Evolutionary conservation across 2,329 filamentous ascomycete genomes (phyloP).

Genomic region (Didymella arachidicola): DNA sequence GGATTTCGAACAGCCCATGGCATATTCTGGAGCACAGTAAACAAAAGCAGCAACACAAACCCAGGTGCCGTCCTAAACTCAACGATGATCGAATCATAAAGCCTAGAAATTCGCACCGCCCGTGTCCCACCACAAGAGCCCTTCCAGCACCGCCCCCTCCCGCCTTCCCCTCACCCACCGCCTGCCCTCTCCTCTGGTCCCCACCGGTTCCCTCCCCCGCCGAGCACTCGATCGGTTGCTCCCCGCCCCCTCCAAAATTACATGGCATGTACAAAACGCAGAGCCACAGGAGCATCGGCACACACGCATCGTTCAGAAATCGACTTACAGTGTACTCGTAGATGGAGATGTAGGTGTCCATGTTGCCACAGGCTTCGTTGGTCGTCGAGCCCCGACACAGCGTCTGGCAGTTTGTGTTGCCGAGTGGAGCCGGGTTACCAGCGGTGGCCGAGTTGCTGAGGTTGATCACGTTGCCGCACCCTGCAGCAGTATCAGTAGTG

Average conservation of each 20-base stretch:
- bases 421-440: slow-evolving; percentile 1
- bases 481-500: background rate
- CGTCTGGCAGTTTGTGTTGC: background rate
- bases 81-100: background rate
- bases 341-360: slow-evolving; percentile 12
- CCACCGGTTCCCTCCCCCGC: slow-evolving; percentile 1
- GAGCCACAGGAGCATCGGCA: slow-evolving; percentile 14
- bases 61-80: too few species aligned
- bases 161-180: background rate
- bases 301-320: slow-evolving; percentile 19
- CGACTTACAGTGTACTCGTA: slow-evolving; percentile 26
- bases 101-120: background rate
- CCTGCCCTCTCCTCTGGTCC: background rate
- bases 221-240: slow-evolving; percentile 9
- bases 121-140: slow-evolving; percentile 13
- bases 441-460: background rate
- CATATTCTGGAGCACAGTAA: too few species aligned
- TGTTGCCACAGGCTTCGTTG: slow-evolving; percentile 13
- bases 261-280: slow-evolving; percentile 8
- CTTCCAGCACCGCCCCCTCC: slow-evolving; percentile 7
- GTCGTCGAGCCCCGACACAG: slow-evolving; percentile 2
- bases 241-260: slow-evolving; percentile 4
- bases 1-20: too few species aligned
- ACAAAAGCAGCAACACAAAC: too few species aligned
- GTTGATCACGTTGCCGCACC: slow-evolving; percentile 13